These are phyloP conservation scores for Penicillium sp. DNA, from an alignment of 2,329 filamentous ascomycete species.

Conservation along the genomic window DNA sequence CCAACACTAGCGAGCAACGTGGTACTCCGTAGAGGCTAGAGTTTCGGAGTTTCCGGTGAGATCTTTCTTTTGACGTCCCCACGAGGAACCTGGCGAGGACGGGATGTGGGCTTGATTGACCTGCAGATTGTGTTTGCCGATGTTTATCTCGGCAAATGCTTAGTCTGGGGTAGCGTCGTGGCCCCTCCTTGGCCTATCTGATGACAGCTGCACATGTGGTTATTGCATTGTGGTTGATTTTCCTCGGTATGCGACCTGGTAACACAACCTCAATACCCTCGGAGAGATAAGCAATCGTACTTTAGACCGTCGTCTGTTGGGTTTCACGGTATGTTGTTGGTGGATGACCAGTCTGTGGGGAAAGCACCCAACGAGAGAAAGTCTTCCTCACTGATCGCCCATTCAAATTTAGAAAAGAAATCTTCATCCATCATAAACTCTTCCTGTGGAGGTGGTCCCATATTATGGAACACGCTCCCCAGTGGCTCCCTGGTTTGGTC, in stretches of 20 bases:
- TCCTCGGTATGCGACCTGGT: neutral
- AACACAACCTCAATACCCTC: neutral
- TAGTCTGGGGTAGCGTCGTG: neutral
- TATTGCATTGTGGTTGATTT: neutral
- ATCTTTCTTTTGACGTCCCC: neutral
- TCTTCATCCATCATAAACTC: slow-evolving; percentile 36
- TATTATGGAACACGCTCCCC: neutral
- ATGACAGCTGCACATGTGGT: neutral
- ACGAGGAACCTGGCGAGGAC: neutral
- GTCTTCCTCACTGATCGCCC: slow-evolving; percentile 36
- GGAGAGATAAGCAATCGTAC: neutral
- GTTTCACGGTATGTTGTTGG: slow-evolving; percentile 18
- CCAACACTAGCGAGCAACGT: neutral
- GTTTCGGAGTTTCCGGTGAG: neutral
- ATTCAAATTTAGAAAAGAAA: slow-evolving; percentile 42
- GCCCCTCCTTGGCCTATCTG: no score
- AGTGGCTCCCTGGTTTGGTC: slow-evolving; percentile 9
- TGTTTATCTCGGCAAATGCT: neutral
- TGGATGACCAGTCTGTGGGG: slow-evolving; percentile 21
- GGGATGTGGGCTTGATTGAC: neutral
- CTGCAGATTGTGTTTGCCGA: neutral
- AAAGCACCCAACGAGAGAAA: slow-evolving; percentile 30
- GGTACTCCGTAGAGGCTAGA: neutral
- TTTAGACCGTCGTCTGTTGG: neutral
- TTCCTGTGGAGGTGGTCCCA: slow-evolving; percentile 17